Evolutionary conservation across 768 basidiomycete species (phyloP), one percentile per base, ranked within the genome.

Genomic region (Hirschioporus abietinus): DNA sequence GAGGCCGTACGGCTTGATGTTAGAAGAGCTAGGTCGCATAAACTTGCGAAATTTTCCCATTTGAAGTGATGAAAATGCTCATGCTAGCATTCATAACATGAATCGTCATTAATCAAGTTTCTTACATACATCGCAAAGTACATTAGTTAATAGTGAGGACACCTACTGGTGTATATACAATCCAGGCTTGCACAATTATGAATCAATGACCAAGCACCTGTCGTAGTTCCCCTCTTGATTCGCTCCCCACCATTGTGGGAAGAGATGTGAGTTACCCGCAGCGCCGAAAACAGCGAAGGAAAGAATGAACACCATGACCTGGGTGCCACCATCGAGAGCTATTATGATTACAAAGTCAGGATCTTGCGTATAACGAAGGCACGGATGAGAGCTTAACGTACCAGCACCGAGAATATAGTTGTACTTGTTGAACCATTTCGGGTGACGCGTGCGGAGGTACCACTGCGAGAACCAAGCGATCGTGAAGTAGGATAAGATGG

Each of bases 221-320:
- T 74, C 72, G 64, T 74, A 78, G 71, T 80, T 76, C 69, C 83
- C 84, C 30, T 73, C 74, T 68, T 86, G 84, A 70, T 86, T 84
- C 12, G 84, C 84, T 5, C 83, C 84, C 85, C 84, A 86, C 86
- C 84, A 86, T 69, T 76, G 72, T 10, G 85, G 83, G 78, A 86
- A 86, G 25, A 80, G 71, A 69, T 85, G 81, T 0, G 83, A 72
- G 17, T 74, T 72, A 1, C 85, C 84, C 15, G 79, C 78, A 2
- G 82, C 85, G 24, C 86, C 86, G 65, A 82, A 81, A 2, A 86
- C 83, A 0, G 83, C 77, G 63, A 79, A 79, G 1, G 85, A 84
- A 9, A 82, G 75, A 23, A 86, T 76, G 73, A 84, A 84, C 35
- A 83, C 79, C 84, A 86, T 86, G 20, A 86, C 83, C 72, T 85